These are phyloP conservation scores for Xylaria sp. DNA, from an alignment of 2,329 filamentous ascomycete species.

Conservation along the genomic window DNA sequence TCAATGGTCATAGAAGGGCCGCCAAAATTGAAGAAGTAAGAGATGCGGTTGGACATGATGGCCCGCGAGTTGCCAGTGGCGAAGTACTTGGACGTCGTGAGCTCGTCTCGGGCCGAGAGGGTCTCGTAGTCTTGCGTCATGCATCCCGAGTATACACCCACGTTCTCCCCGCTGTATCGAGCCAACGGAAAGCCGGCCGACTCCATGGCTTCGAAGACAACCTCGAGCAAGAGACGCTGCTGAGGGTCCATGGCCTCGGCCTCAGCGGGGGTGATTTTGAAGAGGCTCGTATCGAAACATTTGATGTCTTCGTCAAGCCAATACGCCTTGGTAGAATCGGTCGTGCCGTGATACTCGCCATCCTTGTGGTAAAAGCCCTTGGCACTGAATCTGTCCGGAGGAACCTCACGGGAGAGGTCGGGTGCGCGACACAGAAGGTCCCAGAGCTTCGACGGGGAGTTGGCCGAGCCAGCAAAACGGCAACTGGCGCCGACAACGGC, in stretches of 20 bases:
- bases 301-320: conserved; percentile 28
- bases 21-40: conserved; percentile 38
- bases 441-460: conserved; percentile 28
- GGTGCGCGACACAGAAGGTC: conserved; percentile 24
- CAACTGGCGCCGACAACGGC: conserved; percentile 31
- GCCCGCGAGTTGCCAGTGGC: conserved; percentile 32
- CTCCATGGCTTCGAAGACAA: conserved; percentile 35
- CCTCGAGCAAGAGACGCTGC: conserved; percentile 32
- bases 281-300: conserved; percentile 32
- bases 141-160: conserved; percentile 32
- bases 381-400: conserved; percentile 25
- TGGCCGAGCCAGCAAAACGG: conserved; percentile 28
- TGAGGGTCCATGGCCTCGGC: conserved; percentile 34
- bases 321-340: conserved; percentile 30
- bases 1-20: conserved; percentile 38
- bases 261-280: conserved; percentile 34
- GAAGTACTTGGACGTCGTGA: conserved; percentile 30
- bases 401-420: conserved; percentile 30
- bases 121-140: conserved; percentile 33
- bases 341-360: conserved; percentile 30
- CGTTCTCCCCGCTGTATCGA: conserved; percentile 26
- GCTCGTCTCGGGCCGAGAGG: conserved; percentile 29
- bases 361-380: conserved; percentile 30
- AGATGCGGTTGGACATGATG: conserved; percentile 37
- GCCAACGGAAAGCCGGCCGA: conserved; percentile 29